phyloP scores from a whole-genome alignment of 306 rosid genomes.

The Castanea mollissima region DNA sequence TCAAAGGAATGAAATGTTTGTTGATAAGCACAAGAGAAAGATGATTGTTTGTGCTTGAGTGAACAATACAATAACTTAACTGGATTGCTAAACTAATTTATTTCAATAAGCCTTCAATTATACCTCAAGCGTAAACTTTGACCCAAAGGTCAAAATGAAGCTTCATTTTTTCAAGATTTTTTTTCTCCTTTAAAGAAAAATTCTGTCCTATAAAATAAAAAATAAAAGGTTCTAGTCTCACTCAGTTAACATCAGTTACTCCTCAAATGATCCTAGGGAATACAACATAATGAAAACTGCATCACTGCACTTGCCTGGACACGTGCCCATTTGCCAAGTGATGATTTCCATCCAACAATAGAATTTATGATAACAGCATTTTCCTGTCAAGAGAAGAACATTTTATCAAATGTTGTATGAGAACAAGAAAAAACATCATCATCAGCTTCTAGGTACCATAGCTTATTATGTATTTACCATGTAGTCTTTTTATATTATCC shows the following conservation, averaged over 20 bases:
- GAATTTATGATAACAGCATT: constrained; percentile 83
- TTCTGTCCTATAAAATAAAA: background rate
- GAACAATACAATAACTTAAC: background rate
- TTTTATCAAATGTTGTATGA: background rate
- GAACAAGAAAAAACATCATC: background rate
- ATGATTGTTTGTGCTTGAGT: background rate
- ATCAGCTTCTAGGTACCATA: background rate
- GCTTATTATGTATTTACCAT: background rate
- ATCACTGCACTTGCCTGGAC: constrained; percentile 66
- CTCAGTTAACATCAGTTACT: background rate
- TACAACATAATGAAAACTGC: background rate
- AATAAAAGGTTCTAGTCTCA: background rate
- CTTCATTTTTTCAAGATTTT: background rate
- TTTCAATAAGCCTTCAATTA: background rate
- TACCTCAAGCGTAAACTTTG: background rate
- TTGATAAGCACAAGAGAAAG: background rate
- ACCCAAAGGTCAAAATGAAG: background rate
- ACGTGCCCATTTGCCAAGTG: constrained; percentile 87
- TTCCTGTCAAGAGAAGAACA: constrained; percentile 50
- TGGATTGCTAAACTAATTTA: background rate
- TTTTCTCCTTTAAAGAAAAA: background rate
- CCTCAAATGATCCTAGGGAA: background rate
- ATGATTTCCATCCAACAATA: constrained; percentile 95
- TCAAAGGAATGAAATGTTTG: background rate
- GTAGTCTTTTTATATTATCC: background rate